phyloP scores from a whole-genome alignment of 345 rosid species.

The Sapria himalayana region DNA sequence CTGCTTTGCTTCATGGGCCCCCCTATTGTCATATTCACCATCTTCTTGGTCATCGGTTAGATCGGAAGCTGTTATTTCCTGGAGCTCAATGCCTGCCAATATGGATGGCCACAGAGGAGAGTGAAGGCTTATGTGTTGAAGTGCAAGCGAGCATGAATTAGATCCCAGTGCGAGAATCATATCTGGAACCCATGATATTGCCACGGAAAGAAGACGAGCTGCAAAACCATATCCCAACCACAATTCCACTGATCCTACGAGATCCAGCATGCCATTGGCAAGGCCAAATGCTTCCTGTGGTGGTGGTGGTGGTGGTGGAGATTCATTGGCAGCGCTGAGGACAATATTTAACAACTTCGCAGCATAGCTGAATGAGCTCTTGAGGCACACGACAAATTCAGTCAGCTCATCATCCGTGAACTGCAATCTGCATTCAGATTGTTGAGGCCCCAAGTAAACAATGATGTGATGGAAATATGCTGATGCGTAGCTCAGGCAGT shows the following conservation, averaged over 20 bases:
- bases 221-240: constrained; percentile 30
- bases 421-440: constrained; percentile 16
- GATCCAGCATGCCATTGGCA: constrained; percentile 35
- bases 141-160: constrained; percentile 19
- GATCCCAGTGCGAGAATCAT: constrained; percentile 57
- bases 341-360: constrained; percentile 46
- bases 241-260: constrained; percentile 27
- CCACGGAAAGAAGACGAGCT: constrained; percentile 27
- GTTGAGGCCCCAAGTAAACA: constrained; percentile 19
- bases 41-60: too few species aligned
- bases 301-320: constrained; percentile 22
- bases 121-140: constrained; percentile 20
- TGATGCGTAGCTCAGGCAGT: constrained; percentile 37
- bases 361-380: constrained; percentile 58
- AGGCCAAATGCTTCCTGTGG: constrained; percentile 33
- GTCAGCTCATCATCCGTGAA: constrained; percentile 31
- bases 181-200: constrained; percentile 80
- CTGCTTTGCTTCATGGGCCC: constrained; percentile 13
- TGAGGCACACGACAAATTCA: constrained; percentile 29
- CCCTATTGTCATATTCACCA: constrained; percentile 20
- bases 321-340: constrained; percentile 24
- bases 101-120: constrained; percentile 48
- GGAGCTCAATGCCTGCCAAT: constrained; percentile 30
- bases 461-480: constrained; percentile 23
- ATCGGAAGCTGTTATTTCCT: too few species aligned